These are phyloP conservation scores for Marasmius oreades DNA, from an alignment of 1,284 basidiomycete genomes.

Conservation along the genomic window DNA sequence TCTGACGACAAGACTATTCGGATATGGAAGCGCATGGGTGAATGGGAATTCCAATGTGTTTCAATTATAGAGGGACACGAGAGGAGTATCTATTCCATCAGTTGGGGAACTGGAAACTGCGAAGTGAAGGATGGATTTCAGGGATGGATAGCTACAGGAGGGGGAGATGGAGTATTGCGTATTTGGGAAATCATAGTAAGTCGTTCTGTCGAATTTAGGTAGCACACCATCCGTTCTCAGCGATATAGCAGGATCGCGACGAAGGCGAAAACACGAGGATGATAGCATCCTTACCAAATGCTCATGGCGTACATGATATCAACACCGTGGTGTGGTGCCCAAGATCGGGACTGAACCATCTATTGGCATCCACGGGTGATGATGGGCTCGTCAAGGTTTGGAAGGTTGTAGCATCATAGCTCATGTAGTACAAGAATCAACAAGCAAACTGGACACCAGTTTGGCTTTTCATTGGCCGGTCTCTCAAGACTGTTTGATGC, in stretches of 20 bases:
- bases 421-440: too few relatives aligned
- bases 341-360: conserved; percentile 49
- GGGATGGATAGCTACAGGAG: conserved; percentile 74
- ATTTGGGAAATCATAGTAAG: conserved; percentile 71
- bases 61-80: conserved; percentile 59
- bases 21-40: conserved; percentile 61
- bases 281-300: conserved; percentile 48
- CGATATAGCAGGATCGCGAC: conserved; percentile 22
- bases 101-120: conserved; percentile 56
- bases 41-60: conserved; percentile 58
- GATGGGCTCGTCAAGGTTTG: conserved; percentile 75
- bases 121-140: conserved; percentile 20
- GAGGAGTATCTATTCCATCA: conserved; percentile 76
- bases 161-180: conserved; percentile 74
- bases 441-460: too few relatives aligned
- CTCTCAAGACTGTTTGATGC: too few relatives aligned
- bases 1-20: conserved; percentile 77
- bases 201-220: background rate
- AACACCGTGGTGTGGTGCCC: conserved; percentile 81
- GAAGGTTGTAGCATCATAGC: conserved; percentile 29
- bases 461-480: too few relatives aligned
- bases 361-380: conserved; percentile 79
- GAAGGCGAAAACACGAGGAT: conserved; percentile 29
- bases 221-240: conserved; percentile 10
- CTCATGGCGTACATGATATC: conserved; percentile 76